Conservation (phyloP, 148 eudicot genomes). For the Vaccinium macrocarpon region DNA sequence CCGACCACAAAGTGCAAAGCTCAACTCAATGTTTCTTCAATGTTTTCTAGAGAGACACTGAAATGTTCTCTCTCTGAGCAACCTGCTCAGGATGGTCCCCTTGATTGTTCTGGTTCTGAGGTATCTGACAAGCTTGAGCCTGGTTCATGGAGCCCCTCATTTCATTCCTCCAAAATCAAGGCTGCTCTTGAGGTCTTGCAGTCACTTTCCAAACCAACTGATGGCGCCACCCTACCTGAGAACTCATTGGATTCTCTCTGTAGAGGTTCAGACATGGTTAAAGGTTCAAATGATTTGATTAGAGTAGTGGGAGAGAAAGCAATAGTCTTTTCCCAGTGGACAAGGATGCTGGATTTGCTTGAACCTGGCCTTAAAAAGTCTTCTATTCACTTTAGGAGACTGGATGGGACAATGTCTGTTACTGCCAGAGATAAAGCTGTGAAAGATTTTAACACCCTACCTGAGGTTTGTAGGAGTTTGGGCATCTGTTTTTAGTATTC, state of each 20-base stretch:
- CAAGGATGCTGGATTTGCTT: constrained; percentile 94
- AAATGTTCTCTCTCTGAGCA: constrained; percentile 46
- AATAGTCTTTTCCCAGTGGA: constrained; percentile 99
- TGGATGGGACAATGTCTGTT: constrained; percentile 98
- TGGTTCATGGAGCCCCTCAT: constrained; percentile 25
- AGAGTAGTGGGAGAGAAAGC: constrained; percentile 66
- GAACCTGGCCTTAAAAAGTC: constrained; percentile 69
- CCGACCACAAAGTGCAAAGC: constrained; percentile 70
- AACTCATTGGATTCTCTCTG: constrained; percentile 23
- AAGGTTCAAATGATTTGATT: constrained; percentile 23
- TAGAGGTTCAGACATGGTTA: constrained; percentile 10
- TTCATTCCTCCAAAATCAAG: constrained; percentile 78
- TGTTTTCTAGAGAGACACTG: constrained; percentile 62
- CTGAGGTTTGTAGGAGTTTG: constrained; percentile 57
- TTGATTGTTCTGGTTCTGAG: constrained; percentile 31
- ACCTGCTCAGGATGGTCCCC: constrained; percentile 18
- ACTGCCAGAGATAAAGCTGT: constrained; percentile 90
- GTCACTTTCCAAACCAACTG: constrained; percentile 51
- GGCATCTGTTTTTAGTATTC: constrained; percentile 5
- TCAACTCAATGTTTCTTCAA: constrained; percentile 44
- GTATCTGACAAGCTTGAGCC: constrained; percentile 36
- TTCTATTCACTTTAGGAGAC: constrained; percentile 72
- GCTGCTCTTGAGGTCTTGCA: constrained; percentile 69
- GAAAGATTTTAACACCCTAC: constrained; percentile 81
- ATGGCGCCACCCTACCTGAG: constrained; percentile 21